These are phyloP conservation scores for Cytospora leucostoma DNA, from an alignment of 2,329 filamentous ascomycete genomes.

Conservation along the genomic window DNA sequence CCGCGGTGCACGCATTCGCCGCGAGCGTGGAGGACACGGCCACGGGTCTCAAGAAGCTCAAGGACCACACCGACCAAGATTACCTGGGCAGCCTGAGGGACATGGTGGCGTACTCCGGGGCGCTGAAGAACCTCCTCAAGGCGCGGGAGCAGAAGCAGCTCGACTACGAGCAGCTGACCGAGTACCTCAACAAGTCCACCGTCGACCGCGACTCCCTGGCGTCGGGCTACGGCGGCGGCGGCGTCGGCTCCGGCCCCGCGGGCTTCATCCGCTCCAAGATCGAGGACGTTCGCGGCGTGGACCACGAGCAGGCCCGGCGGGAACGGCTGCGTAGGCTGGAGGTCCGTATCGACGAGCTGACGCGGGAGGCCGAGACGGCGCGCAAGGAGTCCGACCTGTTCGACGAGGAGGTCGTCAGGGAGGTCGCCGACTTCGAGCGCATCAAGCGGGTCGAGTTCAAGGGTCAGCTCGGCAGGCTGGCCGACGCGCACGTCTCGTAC, in stretches of 20 bases:
- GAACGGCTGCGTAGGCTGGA: slow-evolving; percentile 89
- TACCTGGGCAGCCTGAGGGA: slow-evolving; percentile 91
- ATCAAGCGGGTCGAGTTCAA: slow-evolving; percentile 96
- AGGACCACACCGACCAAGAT: slow-evolving; percentile 91
- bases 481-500: slow-evolving; percentile 83
- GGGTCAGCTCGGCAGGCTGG: slow-evolving; percentile 78
- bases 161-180: slow-evolving; percentile 92
- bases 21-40: slow-evolving; percentile 83
- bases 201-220: slow-evolving; percentile 79
- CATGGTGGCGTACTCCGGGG: slow-evolving; percentile 92
- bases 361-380: slow-evolving; percentile 82
- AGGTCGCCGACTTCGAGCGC: slow-evolving; percentile 90
- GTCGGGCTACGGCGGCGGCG: slow-evolving; percentile 54
- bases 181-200: slow-evolving; percentile 91
- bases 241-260: slow-evolving; percentile 60
- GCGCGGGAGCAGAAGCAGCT: slow-evolving; percentile 96
- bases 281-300: slow-evolving; percentile 93
- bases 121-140: slow-evolving; percentile 84
- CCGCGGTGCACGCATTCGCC: slow-evolving; percentile 81
- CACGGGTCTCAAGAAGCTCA: slow-evolving; percentile 74
- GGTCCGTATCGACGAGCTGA: slow-evolving; percentile 88
- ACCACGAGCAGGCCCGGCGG: slow-evolving; percentile 87
- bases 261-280: slow-evolving; percentile 92
- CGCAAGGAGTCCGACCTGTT: slow-evolving; percentile 89
- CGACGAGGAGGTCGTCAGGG: slow-evolving; percentile 92